Evolutionary conservation across 1,284 basidiomycete species (phyloP).

Genomic region (Termitomyces sp.): DNA sequence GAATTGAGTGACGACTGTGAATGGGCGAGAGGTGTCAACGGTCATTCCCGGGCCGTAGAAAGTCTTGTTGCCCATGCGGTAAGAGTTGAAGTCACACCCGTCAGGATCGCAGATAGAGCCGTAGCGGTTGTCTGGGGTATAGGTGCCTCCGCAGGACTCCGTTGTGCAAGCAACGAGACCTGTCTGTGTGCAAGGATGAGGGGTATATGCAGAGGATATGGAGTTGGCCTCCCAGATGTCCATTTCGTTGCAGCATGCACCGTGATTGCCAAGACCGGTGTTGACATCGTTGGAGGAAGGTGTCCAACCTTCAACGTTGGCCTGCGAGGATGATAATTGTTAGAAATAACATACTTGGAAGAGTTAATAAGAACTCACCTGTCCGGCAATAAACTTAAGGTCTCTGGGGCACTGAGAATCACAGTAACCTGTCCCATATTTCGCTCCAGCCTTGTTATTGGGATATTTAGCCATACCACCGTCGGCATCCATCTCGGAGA

Average conservation of each 20-base stretch:
- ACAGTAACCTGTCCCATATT: constrained; percentile 54
- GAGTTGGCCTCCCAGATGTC: constrained; percentile 57
- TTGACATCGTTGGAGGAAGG: constrained; percentile 24
- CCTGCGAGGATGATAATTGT: constrained; percentile 25
- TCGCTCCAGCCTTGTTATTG: constrained; percentile 52
- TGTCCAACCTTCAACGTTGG: constrained; percentile 41
- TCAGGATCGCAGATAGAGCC: constrained; percentile 21
- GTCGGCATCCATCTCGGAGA: constrained; percentile 47
- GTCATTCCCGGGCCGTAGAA: constrained; percentile 44
- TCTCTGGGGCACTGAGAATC: constrained; percentile 55
- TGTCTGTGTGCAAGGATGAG: constrained; percentile 24
- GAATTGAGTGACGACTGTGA: constrained; percentile 58
- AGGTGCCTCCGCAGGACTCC: constrained; percentile 13
- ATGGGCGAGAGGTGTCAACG: constrained; percentile 37
- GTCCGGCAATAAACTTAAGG: constrained; percentile 52
- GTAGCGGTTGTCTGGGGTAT: constrained; percentile 13
- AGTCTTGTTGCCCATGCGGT: constrained; percentile 43
- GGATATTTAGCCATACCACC: constrained; percentile 41
- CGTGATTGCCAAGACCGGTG: constrained; percentile 33
- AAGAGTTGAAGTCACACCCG: constrained; percentile 37
- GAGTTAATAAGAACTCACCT: constrained; percentile 24
- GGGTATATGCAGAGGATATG: constrained; percentile 45
- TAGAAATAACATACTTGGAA: constrained; percentile 3
- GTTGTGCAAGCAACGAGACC: constrained; percentile 16
- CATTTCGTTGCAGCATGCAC: constrained; percentile 54